phyloP scores from a whole-genome alignment of 2,329 filamentous ascomycete species.

The Neonectria coccinea region DNA sequence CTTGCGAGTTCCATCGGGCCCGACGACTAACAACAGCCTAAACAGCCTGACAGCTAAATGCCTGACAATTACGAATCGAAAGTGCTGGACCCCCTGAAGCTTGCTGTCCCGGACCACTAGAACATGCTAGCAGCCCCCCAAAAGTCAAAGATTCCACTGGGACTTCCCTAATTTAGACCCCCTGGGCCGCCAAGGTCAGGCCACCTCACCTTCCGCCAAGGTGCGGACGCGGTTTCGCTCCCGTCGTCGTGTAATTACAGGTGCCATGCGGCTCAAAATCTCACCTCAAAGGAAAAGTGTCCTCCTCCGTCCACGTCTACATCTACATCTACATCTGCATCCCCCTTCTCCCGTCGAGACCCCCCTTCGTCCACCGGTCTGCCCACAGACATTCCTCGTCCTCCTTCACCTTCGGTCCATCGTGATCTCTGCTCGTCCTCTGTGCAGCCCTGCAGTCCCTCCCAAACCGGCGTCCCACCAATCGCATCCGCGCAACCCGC shows the following conservation, averaged over 20 bases:
- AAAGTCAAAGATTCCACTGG: not conserved
- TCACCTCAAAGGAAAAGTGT: conserved; percentile 9
- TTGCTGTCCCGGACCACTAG: conserved; percentile 3
- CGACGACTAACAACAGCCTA: not conserved
- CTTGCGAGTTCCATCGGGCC: not conserved
- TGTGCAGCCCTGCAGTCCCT: conserved; percentile 13
- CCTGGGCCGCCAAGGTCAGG: not conserved
- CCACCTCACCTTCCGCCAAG: not conserved
- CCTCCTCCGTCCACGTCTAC: not conserved
- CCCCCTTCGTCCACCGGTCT: conserved; percentile 2
- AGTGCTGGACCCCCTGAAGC: conserved; percentile 6
- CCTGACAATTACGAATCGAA: not conserved
- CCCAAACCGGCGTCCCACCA: conserved; percentile 19
- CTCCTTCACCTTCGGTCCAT: conserved; percentile 13
- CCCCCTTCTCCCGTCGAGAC: not conserved
- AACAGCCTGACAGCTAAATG: not conserved
- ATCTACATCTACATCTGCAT: conserved; percentile 1
- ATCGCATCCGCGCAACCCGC: conserved; percentile 23
- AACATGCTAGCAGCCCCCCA: conserved; percentile 9
- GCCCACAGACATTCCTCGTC: not conserved
- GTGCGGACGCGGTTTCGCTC: not conserved
- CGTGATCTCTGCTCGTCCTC: conserved; percentile 16
- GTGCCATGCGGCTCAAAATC: conserved; percentile 7
- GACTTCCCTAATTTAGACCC: conserved; percentile 7
- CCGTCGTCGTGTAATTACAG: not conserved